A percentile compares a stretch with the other conserved stretches of the same genome.
These are phyloP conservation scores for Dothidotthia symphoricarpi DNA, from an alignment of 2,329 filamentous ascomycete genomes.

Conservation along the genomic window DNA sequence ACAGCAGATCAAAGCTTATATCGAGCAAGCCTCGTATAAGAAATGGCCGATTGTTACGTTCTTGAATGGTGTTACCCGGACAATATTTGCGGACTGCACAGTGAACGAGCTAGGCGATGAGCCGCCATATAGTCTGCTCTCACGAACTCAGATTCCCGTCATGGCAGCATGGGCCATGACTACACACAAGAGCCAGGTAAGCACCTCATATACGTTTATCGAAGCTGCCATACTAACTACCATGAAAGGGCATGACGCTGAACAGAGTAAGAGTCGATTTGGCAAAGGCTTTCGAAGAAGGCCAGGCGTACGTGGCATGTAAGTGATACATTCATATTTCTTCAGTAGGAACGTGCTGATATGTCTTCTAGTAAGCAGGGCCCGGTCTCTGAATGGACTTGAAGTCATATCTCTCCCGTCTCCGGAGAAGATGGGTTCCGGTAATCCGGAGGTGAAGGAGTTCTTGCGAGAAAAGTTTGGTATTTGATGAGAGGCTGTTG, in stretches of 20 bases:
- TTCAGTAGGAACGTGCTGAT: too few species aligned
- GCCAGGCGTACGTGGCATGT: conserved; percentile 62
- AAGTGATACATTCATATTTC: conserved; percentile 6
- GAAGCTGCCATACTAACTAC: not conserved
- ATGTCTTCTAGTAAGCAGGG: conserved; percentile 58
- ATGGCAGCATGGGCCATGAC: conserved; percentile 62
- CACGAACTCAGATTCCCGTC: conserved; percentile 62
- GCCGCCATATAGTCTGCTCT: conserved; percentile 50
- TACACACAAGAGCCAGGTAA: conserved; percentile 55
- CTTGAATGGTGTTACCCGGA: conserved; percentile 46
- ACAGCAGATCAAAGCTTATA: conserved; percentile 43
- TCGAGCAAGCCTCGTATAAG: conserved; percentile 32
- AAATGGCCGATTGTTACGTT: conserved; percentile 57
- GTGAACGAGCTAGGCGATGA: conserved; percentile 50
- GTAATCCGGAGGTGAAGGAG: conserved; percentile 36
- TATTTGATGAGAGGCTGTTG: not conserved
- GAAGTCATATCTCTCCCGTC: conserved; percentile 38
- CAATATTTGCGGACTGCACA: conserved; percentile 55
- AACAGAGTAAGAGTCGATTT: conserved; percentile 59
- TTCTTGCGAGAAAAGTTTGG: conserved; percentile 17
- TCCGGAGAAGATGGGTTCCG: conserved; percentile 17
- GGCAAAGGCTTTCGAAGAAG: conserved; percentile 52
- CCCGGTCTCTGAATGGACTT: conserved; percentile 53
- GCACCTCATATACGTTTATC: not conserved
- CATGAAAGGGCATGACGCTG: conserved; percentile 57